Evolutionary conservation across 805 yeast genomes (phyloP).

Genomic region (Pichia ethanolica): DNA sequence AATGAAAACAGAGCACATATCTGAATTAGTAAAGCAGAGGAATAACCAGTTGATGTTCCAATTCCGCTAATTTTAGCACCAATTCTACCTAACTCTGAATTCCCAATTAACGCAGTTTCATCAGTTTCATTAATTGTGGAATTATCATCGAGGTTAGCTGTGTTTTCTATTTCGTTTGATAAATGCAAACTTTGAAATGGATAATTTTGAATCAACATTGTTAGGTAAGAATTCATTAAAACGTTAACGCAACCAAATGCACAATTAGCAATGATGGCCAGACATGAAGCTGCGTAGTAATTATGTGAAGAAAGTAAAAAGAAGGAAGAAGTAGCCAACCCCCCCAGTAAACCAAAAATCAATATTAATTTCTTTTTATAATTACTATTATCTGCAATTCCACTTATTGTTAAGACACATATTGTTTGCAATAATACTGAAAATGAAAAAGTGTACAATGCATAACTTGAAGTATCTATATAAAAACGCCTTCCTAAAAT

Average conservation of each 20-base stretch:
- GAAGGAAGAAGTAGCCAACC: slow-evolving; percentile 43
- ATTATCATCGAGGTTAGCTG: background rate
- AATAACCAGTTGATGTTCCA: slow-evolving; percentile 67
- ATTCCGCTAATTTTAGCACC: slow-evolving; percentile 53
- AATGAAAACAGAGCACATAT: slow-evolving; percentile 44
- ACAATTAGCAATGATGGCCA: slow-evolving; percentile 58
- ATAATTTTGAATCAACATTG: slow-evolving; percentile 46
- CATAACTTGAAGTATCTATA: slow-evolving; percentile 67
- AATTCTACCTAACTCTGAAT: slow-evolving; percentile 26
- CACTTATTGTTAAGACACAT: slow-evolving; percentile 64
- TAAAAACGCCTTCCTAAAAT: slow-evolving; percentile 28
- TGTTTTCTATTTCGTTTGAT: background rate
- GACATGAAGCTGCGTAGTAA: slow-evolving; percentile 42
- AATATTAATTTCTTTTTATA: slow-evolving; percentile 52
- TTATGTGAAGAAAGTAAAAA: slow-evolving; percentile 31
- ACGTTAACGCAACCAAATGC: slow-evolving; percentile 75
- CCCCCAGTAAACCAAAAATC: slow-evolving; percentile 52
- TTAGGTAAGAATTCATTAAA: slow-evolving; percentile 69
- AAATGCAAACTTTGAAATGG: background rate
- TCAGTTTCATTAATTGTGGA: background rate
- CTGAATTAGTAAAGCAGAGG: slow-evolving; percentile 64
- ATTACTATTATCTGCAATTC: slow-evolving; percentile 59
- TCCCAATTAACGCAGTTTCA: background rate
- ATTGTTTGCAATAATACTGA: slow-evolving; percentile 70
- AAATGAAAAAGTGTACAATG: slow-evolving; percentile 63